phyloP scores from a whole-genome alignment of 371 early-diverging fungal species.

The Saksenaea oblongispora region DNA sequence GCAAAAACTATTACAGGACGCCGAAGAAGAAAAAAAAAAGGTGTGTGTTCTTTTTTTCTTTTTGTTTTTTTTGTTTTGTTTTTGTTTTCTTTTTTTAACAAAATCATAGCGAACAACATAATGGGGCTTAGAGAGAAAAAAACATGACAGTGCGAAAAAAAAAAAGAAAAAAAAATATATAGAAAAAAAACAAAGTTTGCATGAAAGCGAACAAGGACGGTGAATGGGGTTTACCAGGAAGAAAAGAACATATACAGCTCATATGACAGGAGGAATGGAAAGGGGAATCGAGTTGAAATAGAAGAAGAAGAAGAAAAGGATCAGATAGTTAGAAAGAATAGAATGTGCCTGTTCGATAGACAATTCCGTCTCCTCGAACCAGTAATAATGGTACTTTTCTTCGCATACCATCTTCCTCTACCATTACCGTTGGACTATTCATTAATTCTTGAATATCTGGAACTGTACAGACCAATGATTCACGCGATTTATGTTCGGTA shows the following conservation, averaged over 20 bases:
- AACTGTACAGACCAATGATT: conserved; percentile 45
- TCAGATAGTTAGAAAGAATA: conserved; percentile 28
- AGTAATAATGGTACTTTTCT: conserved; percentile 58
- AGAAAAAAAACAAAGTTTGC: not conserved
- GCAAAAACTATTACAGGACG: not conserved
- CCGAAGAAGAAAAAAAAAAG: not conserved
- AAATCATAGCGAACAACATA: not conserved
- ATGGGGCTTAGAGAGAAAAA: not conserved
- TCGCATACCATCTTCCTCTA: conserved; percentile 27
- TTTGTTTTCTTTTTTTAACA: not conserved
- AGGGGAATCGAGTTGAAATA: conserved; percentile 16
- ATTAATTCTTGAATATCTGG: conserved; percentile 34
- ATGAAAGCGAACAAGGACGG: not conserved
- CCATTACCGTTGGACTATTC: conserved; percentile 21
- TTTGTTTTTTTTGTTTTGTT: too few relatives aligned
- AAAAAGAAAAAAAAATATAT: not conserved
- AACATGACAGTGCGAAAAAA: not conserved
- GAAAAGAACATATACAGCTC: not conserved
- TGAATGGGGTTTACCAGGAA: not conserved
- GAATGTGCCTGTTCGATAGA: conserved; percentile 61
- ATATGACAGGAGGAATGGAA: not conserved
- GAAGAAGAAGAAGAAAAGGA: conserved; percentile 8
- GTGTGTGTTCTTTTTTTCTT: not conserved
- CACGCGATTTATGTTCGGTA: conserved; percentile 56
- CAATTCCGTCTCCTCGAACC: conserved; percentile 66